Evolutionary conservation across 495 filamentous ascomycete species (phyloP), one percentile per base, ranked within the genome.

Genomic region (Aspergillus bridgeri): DNA sequence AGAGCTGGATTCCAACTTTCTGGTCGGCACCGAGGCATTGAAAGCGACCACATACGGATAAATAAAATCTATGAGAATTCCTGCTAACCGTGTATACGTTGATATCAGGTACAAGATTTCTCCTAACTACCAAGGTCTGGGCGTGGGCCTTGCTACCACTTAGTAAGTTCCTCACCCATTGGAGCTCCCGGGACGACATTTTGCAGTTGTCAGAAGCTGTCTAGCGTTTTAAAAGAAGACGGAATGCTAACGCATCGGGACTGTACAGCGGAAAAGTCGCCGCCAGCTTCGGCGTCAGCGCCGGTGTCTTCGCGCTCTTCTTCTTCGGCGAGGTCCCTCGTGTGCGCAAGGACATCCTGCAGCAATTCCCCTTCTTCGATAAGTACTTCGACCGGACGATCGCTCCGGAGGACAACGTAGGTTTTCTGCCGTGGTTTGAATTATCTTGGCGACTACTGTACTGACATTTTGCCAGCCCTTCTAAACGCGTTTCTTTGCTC

Each of bases 241-340:
- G 29, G 22, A 47, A 24, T 60, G 25, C 60, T 60, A 27, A 70
- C 33, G 23, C 17, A 42, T 58, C 61, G 19, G 20, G 43, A 24
- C 18, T 8, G 72, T 44, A 89, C 85, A 58, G 84, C 77, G 54
- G 33, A 4, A 60, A 69, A 29, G 80, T 83, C 21, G 76, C 77
- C 18, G 81, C 64, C 54, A 75, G 72, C 29, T 88, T 89, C 71
- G 86, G 84, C 60, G 81, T 78, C 59, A 76, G 79, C 46, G 81
- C 80, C 43, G 85, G 81, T 61, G 68, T 84, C 65, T 83, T 83
- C 69, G 83, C 81, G n/a, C 68, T 90, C 60, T 88, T 84, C 75
- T 85, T 88, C 81, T 82, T 90, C 73, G 79, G 83, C 53, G 87
- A 87, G 52, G 78, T 90, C 42, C 87, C 87, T 51, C 79, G 81